Evolutionary conservation across 805 yeast genomes (phyloP).

Genomic region (Pichia exigua): DNA sequence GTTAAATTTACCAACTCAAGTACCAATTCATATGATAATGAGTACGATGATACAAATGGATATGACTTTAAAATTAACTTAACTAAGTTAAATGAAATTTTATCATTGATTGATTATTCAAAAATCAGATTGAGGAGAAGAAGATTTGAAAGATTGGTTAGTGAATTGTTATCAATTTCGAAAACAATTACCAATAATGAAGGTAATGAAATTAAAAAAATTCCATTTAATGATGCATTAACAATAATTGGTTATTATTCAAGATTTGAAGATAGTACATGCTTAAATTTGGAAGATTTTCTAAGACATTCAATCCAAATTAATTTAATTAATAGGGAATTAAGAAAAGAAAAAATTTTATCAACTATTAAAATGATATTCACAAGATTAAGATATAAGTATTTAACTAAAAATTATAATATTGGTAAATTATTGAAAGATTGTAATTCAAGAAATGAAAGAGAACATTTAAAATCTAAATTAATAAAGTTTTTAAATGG

Average conservation of each 20-base stretch:
- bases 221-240: constrained; percentile 56
- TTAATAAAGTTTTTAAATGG: constrained; percentile 5
- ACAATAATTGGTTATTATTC: constrained; percentile 69
- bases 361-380: constrained; percentile 42
- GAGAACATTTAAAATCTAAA: not conserved
- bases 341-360: constrained; percentile 34
- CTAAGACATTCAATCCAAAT: constrained; percentile 52
- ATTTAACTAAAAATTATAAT: constrained; percentile 2
- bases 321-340: constrained; percentile 45
- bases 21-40: not conserved
- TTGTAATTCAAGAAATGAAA: constrained; percentile 1
- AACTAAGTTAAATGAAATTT: constrained; percentile 42
- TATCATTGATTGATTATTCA: constrained; percentile 46
- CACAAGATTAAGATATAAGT: constrained; percentile 38
- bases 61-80: constrained; percentile 52
- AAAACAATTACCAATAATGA: constrained; percentile 27
- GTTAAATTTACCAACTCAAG: not conserved
- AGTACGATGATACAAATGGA: constrained; percentile 37
- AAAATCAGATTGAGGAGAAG: constrained; percentile 47
- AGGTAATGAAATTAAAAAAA: constrained; percentile 36
- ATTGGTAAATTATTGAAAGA: constrained; percentile 3
- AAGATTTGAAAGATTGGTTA: constrained; percentile 58
- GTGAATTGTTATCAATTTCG: constrained; percentile 50
- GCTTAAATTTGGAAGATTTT: constrained; percentile 66
- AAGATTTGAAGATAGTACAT: constrained; percentile 66